These are phyloP conservation scores for Helichrysum umbraculigerum DNA, from an alignment of 129 eudicot genomes.

Conservation along the genomic window DNA sequence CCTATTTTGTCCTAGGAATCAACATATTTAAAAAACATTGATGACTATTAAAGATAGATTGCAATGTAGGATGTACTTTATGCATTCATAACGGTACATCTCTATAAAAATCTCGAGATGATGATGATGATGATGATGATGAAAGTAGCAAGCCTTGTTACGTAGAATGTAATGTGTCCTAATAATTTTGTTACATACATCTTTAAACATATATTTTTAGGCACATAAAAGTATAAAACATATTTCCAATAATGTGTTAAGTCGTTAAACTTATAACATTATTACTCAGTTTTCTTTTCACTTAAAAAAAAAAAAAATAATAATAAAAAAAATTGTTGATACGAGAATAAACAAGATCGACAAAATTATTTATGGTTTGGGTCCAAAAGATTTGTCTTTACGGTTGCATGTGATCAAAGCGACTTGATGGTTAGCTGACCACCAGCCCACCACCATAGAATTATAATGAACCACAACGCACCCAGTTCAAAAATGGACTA, in stretches of 20 bases:
- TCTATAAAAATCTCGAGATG: neutral
- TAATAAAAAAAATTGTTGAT: neutral
- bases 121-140: neutral
- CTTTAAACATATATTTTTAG: neutral
- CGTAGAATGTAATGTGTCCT: neutral
- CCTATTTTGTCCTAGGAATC: constrained; percentile 25
- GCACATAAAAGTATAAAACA: too few relatives aligned
- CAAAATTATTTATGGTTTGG: constrained; percentile 1
- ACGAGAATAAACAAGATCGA: neutral
- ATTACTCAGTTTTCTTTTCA: neutral
- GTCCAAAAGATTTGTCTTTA: constrained; percentile 21
- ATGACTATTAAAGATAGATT: neutral
- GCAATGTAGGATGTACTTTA: neutral
- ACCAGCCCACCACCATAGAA: constrained; percentile 35
- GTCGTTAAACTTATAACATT: too few relatives aligned
- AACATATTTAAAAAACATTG: constrained; percentile 1
- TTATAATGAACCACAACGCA: constrained; percentile 22
- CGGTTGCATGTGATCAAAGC: constrained; percentile 38
- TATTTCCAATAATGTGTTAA: too few relatives aligned
- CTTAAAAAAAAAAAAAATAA: too few relatives aligned
- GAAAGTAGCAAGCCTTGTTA: neutral
- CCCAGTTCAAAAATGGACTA: constrained; percentile 15
- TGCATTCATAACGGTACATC: neutral
- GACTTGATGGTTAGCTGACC: constrained; percentile 30
- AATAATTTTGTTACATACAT: too few relatives aligned